Percentiles rank a stretch among this genome's conserved stretches.
These are phyloP conservation scores for Effrenium voratum DNA, from an alignment of 73 alveolate species.

Conservation along the genomic window DNA sequence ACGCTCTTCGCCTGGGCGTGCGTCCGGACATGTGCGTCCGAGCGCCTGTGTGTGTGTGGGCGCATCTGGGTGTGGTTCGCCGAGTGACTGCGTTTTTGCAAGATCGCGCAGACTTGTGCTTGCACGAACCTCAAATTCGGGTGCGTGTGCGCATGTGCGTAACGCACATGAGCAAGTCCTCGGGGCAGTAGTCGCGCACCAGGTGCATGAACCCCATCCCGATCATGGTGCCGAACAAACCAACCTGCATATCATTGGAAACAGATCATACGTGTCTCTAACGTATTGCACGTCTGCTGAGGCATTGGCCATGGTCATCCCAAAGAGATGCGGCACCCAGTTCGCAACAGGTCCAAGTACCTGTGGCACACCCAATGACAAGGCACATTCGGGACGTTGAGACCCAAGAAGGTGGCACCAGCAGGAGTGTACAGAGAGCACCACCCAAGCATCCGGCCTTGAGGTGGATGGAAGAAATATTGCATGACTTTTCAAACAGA, in stretches of 20 bases:
- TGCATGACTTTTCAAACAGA: too few relatives aligned
- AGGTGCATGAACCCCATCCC: slow-evolving; percentile 87
- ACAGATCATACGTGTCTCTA: too few relatives aligned
- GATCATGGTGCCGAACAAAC: slow-evolving; percentile 69
- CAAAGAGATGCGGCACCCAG: slow-evolving; percentile 77
- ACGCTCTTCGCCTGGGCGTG: too few relatives aligned
- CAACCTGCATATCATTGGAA: slow-evolving; percentile 17
- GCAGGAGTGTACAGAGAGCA: slow-evolving; percentile 43
- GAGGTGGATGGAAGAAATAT: too few relatives aligned
- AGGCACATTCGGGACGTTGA: not conserved
- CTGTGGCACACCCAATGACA: not conserved
- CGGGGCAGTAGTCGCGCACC: slow-evolving; percentile 56
- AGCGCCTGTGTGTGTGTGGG: too few relatives aligned
- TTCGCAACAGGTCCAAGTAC: slow-evolving; percentile 62
- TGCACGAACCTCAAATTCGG: too few relatives aligned
- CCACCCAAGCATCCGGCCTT: slow-evolving; percentile 69
- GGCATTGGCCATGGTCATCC: slow-evolving; percentile 63
- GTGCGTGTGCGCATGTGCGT: too few relatives aligned
- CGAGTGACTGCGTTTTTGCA: too few relatives aligned
- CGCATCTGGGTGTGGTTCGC: too few relatives aligned
- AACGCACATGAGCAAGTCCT: too few relatives aligned
- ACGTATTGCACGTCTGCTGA: not conserved
- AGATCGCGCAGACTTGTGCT: too few relatives aligned
- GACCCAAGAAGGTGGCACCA: slow-evolving; percentile 13
- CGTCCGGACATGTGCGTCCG: too few relatives aligned